Base-by-base conservation (phyloP, 2,329 filamentous ascomycete species). In the Exophiala sideris region DNA sequence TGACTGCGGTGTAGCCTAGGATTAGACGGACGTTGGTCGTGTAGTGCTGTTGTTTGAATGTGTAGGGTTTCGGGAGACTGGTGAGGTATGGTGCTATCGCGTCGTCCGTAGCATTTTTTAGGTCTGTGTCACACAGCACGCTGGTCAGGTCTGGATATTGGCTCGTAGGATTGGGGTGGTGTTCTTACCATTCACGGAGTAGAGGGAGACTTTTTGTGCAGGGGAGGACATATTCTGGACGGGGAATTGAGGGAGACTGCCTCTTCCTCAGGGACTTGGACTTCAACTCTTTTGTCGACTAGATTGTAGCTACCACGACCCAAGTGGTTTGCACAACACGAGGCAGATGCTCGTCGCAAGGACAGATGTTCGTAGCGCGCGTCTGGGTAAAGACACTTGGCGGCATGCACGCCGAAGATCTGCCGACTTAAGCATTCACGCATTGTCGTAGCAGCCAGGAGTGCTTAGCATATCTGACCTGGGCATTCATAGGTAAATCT, bases 81-180 rank as follows among this genome's bases (percentile, higher is more conserved):
- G 89, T 92, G 60, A 99, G 85, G 77, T 97, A 97, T 74, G 94
- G 91, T 55, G 88, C 85, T 56, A 99, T 86, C 53, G 91, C 90
- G 74, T 99, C 94, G 76, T 99, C 94, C 62, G 89, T 90, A 36
- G 91, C 95, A 76, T 94, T 95, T 74, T 97, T 97, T 61, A 99
- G 86, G 70, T 97, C 94, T 95, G 69, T 11, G 39, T 2, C 11
- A 29, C 8, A 50, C 24, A 29, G 42, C 29, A 52, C 18, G 29
- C 36, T 12, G 53, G 42, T 35, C 40, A 40, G 21, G 50, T 39
- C 18, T 38, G 29, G 36, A 29, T 34, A n/a, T 29, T 42, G 16
- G 18, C 14, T 9, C 29, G 38, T 32, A n/a, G 46, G 52, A 49
- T 42, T 48, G 6, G 35, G 32, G 34, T 20, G n/a, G 20, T n/a